Evolutionary conservation across 345 rosid species (phyloP).

Genomic region (Cardamine resedifolia): DNA sequence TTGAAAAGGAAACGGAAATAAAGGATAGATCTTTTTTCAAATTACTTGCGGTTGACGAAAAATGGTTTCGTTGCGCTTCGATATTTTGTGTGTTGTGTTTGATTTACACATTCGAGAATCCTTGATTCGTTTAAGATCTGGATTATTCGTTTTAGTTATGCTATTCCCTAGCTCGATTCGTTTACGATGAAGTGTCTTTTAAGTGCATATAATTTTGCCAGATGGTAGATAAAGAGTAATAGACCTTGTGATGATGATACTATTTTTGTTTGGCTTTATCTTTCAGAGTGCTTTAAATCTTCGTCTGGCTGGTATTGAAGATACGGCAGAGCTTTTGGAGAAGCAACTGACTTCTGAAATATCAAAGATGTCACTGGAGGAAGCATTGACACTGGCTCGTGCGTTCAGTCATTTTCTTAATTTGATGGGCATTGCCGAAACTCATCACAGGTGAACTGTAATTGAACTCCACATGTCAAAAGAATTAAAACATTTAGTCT

Average conservation of each 20-base stretch:
- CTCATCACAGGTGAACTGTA: slow-evolving; percentile 70
- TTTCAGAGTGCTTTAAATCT: slow-evolving; percentile 83
- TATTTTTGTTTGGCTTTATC: not conserved
- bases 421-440: slow-evolving; percentile 93
- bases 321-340: slow-evolving; percentile 74
- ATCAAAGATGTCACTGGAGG: slow-evolving; percentile 81
- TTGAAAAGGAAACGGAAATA: not conserved
- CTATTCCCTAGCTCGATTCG: not conserved
- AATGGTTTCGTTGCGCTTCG: not conserved
- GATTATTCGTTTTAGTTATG: not conserved
- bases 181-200: not conserved
- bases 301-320: slow-evolving; percentile 83
- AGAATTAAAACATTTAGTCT: not conserved
- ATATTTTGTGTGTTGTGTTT: not conserved
- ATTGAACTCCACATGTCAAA: not conserved
- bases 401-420: slow-evolving; percentile 87
- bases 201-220: not conserved
- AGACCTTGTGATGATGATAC: not conserved
- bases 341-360: slow-evolving; percentile 76
- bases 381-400: slow-evolving; percentile 82
- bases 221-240: not conserved
- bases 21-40: not conserved
- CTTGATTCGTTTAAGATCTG: not conserved
- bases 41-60: slow-evolving; percentile 28
- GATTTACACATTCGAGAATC: not conserved